Percentiles rank a stretch among this genome's conserved stretches.
Evolutionary conservation across 2,329 filamentous ascomycete genomes (phyloP).

Genomic region (Pseudogymnoascus sp.): DNA sequence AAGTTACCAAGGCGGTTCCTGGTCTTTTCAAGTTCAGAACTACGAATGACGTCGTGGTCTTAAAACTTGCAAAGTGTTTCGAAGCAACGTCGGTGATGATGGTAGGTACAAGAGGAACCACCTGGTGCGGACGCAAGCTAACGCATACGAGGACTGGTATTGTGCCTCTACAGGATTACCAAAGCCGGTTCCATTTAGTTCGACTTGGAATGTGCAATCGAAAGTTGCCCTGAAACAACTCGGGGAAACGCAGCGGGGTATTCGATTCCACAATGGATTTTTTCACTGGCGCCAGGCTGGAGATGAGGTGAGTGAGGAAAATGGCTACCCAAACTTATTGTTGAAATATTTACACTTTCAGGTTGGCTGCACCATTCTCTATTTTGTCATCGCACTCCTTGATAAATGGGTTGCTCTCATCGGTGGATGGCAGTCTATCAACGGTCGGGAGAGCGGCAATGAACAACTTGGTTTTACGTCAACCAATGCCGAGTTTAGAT

Average conservation of each 20-base stretch:
- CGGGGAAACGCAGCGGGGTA: constrained; percentile 26
- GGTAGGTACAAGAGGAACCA: neutral
- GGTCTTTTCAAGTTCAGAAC: constrained; percentile 36
- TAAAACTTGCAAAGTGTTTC: constrained; percentile 41
- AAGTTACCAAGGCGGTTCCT: constrained; percentile 24
- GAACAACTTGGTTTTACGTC: constrained; percentile 30
- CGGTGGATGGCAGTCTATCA: too few relatives aligned
- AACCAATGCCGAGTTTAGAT: constrained; percentile 32
- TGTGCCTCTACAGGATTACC: constrained; percentile 34
- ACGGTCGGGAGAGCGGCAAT: constrained; percentile 16
- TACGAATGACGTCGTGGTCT: constrained; percentile 38
- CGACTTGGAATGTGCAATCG: constrained; percentile 28
- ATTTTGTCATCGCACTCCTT: constrained; percentile 29
- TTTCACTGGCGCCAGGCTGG: constrained; percentile 28
- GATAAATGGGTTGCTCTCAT: constrained; percentile 28
- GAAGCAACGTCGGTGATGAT: constrained; percentile 30
- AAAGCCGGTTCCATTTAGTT: constrained; percentile 27
- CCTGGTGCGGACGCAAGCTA: too few relatives aligned
- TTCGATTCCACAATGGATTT: constrained; percentile 28
- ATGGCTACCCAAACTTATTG: too few relatives aligned
- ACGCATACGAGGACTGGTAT: constrained; percentile 22
- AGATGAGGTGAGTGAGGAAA: constrained; percentile 30
- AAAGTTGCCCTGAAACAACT: constrained; percentile 28
- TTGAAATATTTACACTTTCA: too few relatives aligned
- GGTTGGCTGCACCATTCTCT: constrained; percentile 36